Conservation (phyloP, 73 alveolate species). For the Paramecium sonneborni region DNA sequence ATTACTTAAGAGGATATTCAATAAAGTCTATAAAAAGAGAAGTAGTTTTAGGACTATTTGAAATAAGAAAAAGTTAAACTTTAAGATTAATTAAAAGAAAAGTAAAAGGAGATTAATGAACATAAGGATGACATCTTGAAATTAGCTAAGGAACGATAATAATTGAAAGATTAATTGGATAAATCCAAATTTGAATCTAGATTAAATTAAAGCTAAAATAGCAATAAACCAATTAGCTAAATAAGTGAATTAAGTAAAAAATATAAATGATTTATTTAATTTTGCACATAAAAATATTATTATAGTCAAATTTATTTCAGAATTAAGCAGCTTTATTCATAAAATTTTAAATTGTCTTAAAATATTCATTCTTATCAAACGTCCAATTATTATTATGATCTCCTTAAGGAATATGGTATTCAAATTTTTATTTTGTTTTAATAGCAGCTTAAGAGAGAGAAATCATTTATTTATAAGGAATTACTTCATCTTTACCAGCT, state of each 20-base stretch:
- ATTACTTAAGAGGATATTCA: background rate
- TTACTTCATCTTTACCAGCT: conserved; percentile 58
- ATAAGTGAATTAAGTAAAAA: background rate
- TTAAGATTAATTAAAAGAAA: background rate
- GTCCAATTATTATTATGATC: conserved; percentile 70
- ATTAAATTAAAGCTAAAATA: background rate
- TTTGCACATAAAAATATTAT: background rate
- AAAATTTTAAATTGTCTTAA: background rate
- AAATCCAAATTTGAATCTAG: background rate
- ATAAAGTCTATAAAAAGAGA: background rate
- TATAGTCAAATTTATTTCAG: no score
- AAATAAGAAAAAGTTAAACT: background rate
- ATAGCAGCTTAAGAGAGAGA: background rate
- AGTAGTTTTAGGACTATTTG: background rate
- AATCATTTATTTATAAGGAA: conserved; percentile 29
- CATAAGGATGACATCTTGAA: background rate
- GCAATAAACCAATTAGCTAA: background rate
- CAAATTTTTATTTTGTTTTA: background rate
- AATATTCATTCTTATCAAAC: conserved; percentile 33
- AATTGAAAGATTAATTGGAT: background rate
- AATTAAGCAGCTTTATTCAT: background rate
- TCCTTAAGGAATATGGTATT: conserved; percentile 55
- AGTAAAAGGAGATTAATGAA: background rate
- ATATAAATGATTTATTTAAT: background rate
- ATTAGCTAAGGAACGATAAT: background rate